phyloP scores from a whole-genome alignment of 2,329 filamentous ascomycete genomes.

The Trichoderma cornu-damae region DNA sequence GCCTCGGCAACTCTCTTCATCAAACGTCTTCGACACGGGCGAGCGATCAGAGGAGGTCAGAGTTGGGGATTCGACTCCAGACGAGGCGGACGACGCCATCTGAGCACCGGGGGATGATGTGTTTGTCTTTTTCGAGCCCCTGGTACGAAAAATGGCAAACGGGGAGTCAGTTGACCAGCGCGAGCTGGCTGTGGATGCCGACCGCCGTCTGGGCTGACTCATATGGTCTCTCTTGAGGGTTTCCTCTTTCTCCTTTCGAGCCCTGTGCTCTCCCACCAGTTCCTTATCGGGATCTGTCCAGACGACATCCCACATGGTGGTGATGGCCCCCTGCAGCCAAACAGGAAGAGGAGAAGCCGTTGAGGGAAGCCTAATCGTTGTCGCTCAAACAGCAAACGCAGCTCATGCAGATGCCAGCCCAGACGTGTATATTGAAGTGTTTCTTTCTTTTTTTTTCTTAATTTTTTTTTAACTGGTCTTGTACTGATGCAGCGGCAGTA shows the following conservation, averaged over 20 bases:
- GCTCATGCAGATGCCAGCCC: background rate
- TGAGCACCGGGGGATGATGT: constrained; percentile 22
- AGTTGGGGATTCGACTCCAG: constrained; percentile 26
- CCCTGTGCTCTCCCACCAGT: constrained; percentile 48
- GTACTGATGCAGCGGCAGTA: constrained; percentile 18
- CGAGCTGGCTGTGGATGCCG: constrained; percentile 42
- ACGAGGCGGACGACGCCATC: constrained; percentile 22
- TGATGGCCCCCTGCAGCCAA: constrained; percentile 11
- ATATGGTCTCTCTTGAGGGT: constrained; percentile 19
- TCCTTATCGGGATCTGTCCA: constrained; percentile 54
- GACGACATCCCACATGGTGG: constrained; percentile 52
- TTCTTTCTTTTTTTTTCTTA: too few species aligned
- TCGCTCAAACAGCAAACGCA: background rate
- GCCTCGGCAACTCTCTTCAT: constrained; percentile 24
- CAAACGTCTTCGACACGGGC: constrained; percentile 26
- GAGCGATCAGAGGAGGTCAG: constrained; percentile 26
- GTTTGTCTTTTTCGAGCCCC: constrained; percentile 28
- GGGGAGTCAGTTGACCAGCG: constrained; percentile 38
- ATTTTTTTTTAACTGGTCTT: background rate
- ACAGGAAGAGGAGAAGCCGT: background rate
- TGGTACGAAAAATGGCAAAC: constrained; percentile 42
- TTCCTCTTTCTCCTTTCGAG: constrained; percentile 41
- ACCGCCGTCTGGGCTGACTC: constrained; percentile 30
- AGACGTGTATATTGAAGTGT: background rate
- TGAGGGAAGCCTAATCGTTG: background rate